phyloP scores from a whole-genome alignment of 2,329 filamentous ascomycete genomes.

The Curvularia eragrostidis region DNA sequence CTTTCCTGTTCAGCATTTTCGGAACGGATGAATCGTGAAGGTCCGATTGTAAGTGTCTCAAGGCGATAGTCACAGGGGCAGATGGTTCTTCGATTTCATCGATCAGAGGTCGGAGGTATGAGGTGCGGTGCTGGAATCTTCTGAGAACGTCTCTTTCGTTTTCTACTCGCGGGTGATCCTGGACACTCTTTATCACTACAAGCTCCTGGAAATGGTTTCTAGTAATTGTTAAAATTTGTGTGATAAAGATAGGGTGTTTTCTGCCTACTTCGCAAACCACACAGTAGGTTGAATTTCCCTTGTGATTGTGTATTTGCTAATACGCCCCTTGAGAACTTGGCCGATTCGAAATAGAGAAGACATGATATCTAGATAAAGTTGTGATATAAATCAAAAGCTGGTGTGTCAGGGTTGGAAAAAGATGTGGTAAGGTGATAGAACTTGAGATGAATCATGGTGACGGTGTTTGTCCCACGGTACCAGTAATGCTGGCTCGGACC shows the following conservation, averaged over 20 bases:
- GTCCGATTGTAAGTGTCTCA: constrained; percentile 33
- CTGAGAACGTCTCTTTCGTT: constrained; percentile 39
- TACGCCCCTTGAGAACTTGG: constrained; percentile 22
- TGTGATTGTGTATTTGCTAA: constrained; percentile 22
- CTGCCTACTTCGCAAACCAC: constrained; percentile 30
- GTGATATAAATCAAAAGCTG: too few species aligned
- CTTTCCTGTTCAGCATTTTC: constrained; percentile 24
- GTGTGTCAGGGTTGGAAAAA: too few species aligned
- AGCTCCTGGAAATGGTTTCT: constrained; percentile 17
- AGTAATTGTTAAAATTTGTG: neutral
- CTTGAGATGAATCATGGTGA: neutral
- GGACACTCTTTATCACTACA: constrained; percentile 38
- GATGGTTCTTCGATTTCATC: constrained; percentile 37
- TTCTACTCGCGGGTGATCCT: constrained; percentile 27
- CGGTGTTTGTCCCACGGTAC: neutral
- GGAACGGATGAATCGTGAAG: constrained; percentile 20
- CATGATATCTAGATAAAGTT: too few species aligned
- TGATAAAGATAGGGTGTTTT: neutral
- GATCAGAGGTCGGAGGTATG: constrained; percentile 33
- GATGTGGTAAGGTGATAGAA: too few species aligned
- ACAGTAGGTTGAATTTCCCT: constrained; percentile 27
- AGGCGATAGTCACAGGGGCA: constrained; percentile 27
- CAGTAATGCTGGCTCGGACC: neutral
- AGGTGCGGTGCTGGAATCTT: constrained; percentile 32
- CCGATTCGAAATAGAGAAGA: constrained; percentile 21